phyloP scores from a whole-genome alignment of 2,329 filamentous ascomycete species.

The Neofusicoccum laricinum region DNA sequence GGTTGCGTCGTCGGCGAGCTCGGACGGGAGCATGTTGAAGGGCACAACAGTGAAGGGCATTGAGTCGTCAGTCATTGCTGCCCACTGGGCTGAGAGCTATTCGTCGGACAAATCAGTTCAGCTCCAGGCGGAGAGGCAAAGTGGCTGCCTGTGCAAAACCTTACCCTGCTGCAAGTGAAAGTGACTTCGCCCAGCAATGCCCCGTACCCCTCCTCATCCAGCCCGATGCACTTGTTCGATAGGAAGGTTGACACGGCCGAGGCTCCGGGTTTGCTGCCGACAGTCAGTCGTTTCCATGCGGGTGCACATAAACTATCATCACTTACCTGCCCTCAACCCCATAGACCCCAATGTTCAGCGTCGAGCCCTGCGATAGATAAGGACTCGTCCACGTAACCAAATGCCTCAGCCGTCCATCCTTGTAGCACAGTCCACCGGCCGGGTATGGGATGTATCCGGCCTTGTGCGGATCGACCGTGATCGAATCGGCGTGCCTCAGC shows the following conservation, averaged over 20 bases:
- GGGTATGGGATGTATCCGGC: conserved; percentile 49
- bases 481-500: conserved; percentile 42
- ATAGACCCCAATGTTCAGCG: conserved; percentile 42
- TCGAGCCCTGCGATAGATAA: conserved; percentile 39
- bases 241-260: conserved; percentile 46
- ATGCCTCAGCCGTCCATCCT: conserved; percentile 44
- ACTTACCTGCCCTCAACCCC: conserved; percentile 45
- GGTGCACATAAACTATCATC: not conserved
- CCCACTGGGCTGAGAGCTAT: conserved; percentile 40
- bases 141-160: not conserved
- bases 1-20: conserved; percentile 25
- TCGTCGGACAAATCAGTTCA: not conserved
- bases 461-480: conserved; percentile 51
- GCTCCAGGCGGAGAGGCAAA: not conserved
- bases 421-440: conserved; percentile 44
- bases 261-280: conserved; percentile 45
- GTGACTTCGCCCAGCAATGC: conserved; percentile 43
- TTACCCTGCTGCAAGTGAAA: conserved; percentile 44
- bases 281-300: not conserved
- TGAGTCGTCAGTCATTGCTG: conserved; percentile 35
- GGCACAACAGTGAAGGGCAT: conserved; percentile 41
- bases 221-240: conserved; percentile 44
- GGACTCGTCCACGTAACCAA: conserved; percentile 47
- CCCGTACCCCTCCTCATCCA: conserved; percentile 43
- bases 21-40: conserved; percentile 43